Evolutionary conservation across 345 rosid species (phyloP), one percentile per base, ranked within the genome.

Genomic region (Erucastrum elatum): DNA sequence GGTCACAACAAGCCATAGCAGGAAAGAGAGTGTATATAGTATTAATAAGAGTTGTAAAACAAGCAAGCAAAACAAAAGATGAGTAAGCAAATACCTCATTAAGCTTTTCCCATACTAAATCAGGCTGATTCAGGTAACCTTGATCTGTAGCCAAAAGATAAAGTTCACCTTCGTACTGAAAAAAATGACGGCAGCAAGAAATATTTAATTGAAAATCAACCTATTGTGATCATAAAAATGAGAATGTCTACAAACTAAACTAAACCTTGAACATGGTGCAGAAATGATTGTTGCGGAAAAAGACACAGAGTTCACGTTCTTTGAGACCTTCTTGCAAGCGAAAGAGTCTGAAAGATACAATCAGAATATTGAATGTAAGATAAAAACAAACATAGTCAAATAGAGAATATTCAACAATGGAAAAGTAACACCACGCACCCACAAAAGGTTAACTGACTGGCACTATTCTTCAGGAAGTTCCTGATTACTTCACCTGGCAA

Each of bases 131-230:
- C 72, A 96, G 75, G 80, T 93, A 94, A 70, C 99, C 99, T 84
- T 93, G 98, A 86, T 96, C 99, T 12, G 98, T 93, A 64, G 96
- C 99, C 87, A 93, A 82, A 75, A 96, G 98, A 84, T 96, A 96
- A 15, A 96, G 98, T 74, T 96, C 90, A 66, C 95, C 91, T 75
- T 93, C 90, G 79, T 87, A 96, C 99, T 93, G 91, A 87, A 84
- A 82, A 15, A 83, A 16, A 46, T 46, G 74, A 71, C 30, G 63
- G 9, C n/a, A 46, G 53, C 6, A 29, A 39, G n/a, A 59, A 13
- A 21, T 34, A 49, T 64, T 58, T 53, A 62, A 37, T 25, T 46
- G 9, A 60, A 64, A 53, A 26, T 68, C 25, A 53, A 37, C 30
- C 27, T 68, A 29, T 30, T 53, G 21, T 61, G 39, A 80, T 56